Conservation (phyloP, 2,329 filamentous ascomycete genomes). For the Rugonectria rugulosa region DNA sequence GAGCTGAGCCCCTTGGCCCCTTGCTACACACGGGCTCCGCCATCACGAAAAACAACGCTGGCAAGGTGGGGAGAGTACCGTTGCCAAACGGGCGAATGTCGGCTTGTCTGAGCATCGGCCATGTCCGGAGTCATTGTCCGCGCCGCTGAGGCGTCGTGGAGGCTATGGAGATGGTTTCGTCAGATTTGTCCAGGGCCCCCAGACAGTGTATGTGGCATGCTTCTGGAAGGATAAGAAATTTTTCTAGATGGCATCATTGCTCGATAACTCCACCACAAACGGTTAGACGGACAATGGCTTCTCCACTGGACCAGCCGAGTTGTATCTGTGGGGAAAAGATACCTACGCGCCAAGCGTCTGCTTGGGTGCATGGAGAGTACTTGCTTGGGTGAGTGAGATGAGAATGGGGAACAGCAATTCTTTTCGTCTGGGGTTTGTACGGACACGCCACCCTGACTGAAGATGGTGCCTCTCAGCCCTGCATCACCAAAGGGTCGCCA, state of each 20-base stretch:
- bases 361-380: background rate
- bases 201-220: slow-evolving; percentile 35
- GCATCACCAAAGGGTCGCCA: background rate
- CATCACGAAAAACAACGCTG: slow-evolving; percentile 29
- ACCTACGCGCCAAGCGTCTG: slow-evolving; percentile 25
- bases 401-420: slow-evolving; percentile 1
- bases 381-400: slow-evolving; percentile 3
- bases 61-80: slow-evolving; percentile 24
- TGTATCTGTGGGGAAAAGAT: slow-evolving; percentile 44
- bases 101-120: slow-evolving; percentile 36
- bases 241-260: slow-evolving; percentile 36
- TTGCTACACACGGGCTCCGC: slow-evolving; percentile 30
- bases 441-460: slow-evolving; percentile 32
- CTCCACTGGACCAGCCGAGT: slow-evolving; percentile 38
- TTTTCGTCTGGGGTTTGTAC: slow-evolving; percentile 38
- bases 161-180: slow-evolving; percentile 31
- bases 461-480: slow-evolving; percentile 1
- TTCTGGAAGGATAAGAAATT: slow-evolving; percentile 43
- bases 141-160: slow-evolving; percentile 22
- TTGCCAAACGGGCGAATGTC: slow-evolving; percentile 37
- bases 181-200: slow-evolving; percentile 26
- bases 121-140: slow-evolving; percentile 39
- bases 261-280: slow-evolving; percentile 25
- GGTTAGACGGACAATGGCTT: slow-evolving; percentile 27
- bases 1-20: too few relatives aligned